Evolutionary conservation across 352 stramenopile genomes (phyloP).

Genomic region (Phytophthora melonis): DNA sequence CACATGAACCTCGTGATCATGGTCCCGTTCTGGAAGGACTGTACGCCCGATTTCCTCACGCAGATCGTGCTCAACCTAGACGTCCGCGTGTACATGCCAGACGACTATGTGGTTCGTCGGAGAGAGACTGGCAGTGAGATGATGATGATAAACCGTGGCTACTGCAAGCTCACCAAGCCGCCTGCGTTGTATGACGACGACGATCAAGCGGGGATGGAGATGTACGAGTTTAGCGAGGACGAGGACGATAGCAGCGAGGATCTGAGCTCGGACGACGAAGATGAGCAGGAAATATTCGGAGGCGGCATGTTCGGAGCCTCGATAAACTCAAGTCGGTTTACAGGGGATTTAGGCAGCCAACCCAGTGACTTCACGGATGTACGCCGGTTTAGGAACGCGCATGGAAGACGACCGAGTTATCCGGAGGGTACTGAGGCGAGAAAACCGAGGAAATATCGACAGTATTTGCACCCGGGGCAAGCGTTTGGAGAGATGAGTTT

Average conservation of each 20-base stretch:
- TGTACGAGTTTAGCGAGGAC: background rate
- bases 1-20: slow-evolving; percentile 45
- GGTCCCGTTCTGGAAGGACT: slow-evolving; percentile 51
- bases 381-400: background rate
- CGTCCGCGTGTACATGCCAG: slow-evolving; percentile 49
- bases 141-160: slow-evolving; percentile 56
- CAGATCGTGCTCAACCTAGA: slow-evolving; percentile 43
- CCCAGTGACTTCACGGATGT: background rate
- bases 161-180: slow-evolving; percentile 34
- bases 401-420: background rate
- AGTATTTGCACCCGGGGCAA: slow-evolving; percentile 22
- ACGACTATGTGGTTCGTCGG: slow-evolving; percentile 57
- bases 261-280: background rate
- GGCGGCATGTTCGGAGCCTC: background rate
- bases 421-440: background rate
- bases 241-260: background rate
- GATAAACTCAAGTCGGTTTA: background rate
- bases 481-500: slow-evolving; percentile 48
- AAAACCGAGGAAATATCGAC: background rate
- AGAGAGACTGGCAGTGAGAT: slow-evolving; percentile 45
- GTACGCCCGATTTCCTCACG: slow-evolving; percentile 47
- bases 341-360: background rate
- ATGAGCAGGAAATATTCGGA: background rate
- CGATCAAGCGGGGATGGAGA: background rate
- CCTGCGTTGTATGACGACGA: background rate